Conservation (phyloP, 768 basidiomycete genomes). For the Russula brevipes region DNA sequence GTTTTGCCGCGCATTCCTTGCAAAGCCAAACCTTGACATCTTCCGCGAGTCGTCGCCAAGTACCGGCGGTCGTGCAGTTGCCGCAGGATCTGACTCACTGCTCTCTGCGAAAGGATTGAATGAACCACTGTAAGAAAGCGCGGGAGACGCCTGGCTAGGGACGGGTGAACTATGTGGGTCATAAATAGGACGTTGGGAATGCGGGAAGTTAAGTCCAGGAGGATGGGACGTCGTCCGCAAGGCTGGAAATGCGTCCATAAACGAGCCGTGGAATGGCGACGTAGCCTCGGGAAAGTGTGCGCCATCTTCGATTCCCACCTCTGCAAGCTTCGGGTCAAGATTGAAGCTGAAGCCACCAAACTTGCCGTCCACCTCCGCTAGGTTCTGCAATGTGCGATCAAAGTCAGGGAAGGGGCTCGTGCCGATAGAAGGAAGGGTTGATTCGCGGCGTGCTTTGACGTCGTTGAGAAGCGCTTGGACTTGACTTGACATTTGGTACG, state of each 20-base stretch:
- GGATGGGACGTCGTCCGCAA: conserved; percentile 43
- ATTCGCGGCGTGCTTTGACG: conserved; percentile 68
- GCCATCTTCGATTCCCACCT: conserved; percentile 42
- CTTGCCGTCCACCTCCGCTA: conserved; percentile 57
- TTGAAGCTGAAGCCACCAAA: conserved; percentile 80
- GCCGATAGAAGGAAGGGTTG: conserved; percentile 38
- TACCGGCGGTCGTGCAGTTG: conserved; percentile 35
- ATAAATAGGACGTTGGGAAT: conserved; percentile 49
- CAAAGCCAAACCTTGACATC: conserved; percentile 78
- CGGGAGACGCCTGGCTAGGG: conserved; percentile 44
- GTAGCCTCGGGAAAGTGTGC: conserved; percentile 35
- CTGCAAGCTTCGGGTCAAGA: conserved; percentile 71
- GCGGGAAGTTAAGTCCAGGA: conserved; percentile 50
- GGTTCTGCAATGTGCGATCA: conserved; percentile 72
- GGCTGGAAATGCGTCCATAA: conserved; percentile 65
- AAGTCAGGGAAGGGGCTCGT: conserved; percentile 83
- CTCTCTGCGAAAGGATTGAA: conserved; percentile 78
- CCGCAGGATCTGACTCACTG: conserved; percentile 41
- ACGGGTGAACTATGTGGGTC: conserved; percentile 45
- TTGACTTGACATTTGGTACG: conserved; percentile 84
- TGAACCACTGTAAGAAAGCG: conserved; percentile 60
- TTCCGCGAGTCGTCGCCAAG: conserved; percentile 61
- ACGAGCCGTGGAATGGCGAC: conserved; percentile 59
- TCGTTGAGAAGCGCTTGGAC: conserved; percentile 83
- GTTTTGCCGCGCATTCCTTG: conserved; percentile 33